phyloP scores from a whole-genome alignment of 495 filamentous ascomycete genomes.

The Aspergillus wentii region DNA sequence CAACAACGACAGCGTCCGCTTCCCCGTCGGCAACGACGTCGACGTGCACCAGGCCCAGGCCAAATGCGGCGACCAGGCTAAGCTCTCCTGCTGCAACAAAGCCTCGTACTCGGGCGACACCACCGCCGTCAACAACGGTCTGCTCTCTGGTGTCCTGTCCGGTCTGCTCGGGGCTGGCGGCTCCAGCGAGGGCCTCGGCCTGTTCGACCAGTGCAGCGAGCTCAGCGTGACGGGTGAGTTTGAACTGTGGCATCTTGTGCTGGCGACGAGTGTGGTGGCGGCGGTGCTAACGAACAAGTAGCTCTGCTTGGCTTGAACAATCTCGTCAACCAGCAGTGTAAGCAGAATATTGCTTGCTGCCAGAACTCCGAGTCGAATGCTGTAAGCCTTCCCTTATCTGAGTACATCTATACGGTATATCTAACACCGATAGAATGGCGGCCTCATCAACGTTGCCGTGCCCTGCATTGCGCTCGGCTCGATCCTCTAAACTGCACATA shows the following conservation, averaged over 20 bases:
- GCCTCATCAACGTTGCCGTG: conserved; percentile 38
- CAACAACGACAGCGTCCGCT: conserved; percentile 14
- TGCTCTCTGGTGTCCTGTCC: conserved; percentile 16
- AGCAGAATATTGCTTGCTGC: conserved; percentile 46
- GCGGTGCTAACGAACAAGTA: conserved; percentile 1
- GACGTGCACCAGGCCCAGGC: conserved; percentile 35
- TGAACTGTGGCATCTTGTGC: neutral
- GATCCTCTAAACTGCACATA: neutral
- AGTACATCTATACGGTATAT: too few relatives aligned
- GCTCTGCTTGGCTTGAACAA: conserved; percentile 30
- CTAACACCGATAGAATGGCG: conserved; percentile 14
- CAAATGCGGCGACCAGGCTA: conserved; percentile 35
- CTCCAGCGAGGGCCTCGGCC: conserved; percentile 20
- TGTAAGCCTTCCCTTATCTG: conserved; percentile 12
- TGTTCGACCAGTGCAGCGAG: conserved; percentile 25
- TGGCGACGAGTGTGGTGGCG: too few relatives aligned
- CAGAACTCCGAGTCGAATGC: conserved; percentile 28
- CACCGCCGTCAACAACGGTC: conserved; percentile 14
- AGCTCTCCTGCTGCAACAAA: conserved; percentile 40
- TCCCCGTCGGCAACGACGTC: too few relatives aligned
- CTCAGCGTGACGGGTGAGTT: conserved; percentile 19
- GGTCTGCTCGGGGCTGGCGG: conserved; percentile 19
- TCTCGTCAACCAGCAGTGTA: conserved; percentile 39
- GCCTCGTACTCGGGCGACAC: conserved; percentile 25
- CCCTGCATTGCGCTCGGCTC: conserved; percentile 31